phyloP scores from a whole-genome alignment of 2,329 filamentous ascomycete species.

The Chaetomiaceae sp. region DNA sequence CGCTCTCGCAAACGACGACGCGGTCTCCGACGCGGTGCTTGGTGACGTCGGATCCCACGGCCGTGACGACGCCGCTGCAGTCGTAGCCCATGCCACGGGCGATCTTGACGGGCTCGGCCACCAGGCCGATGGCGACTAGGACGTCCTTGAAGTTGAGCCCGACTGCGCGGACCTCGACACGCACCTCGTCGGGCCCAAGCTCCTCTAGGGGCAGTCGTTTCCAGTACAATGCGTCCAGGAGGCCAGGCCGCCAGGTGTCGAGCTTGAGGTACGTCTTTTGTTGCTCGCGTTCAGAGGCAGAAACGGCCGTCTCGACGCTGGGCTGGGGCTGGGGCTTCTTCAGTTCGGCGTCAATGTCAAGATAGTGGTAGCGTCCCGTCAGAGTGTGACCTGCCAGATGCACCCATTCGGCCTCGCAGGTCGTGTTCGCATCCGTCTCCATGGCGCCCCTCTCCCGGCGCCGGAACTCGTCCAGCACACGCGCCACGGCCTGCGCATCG shows the following conservation, averaged over 20 bases:
- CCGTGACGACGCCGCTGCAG: neutral
- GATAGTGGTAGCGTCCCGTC: conserved; percentile 7
- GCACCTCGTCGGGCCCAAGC: neutral
- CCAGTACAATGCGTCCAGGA: neutral
- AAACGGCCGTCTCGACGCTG: neutral
- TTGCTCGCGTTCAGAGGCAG: neutral
- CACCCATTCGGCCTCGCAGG: too few species aligned
- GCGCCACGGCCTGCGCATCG: too few species aligned
- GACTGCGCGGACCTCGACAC: neutral
- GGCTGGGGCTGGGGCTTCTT: too few species aligned
- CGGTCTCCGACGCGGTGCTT: neutral
- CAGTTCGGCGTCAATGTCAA: too few species aligned
- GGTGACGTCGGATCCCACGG: neutral
- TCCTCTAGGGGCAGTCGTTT: neutral
- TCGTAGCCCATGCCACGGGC: neutral
- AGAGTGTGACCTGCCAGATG: neutral
- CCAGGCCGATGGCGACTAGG: neutral
- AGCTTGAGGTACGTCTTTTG: neutral
- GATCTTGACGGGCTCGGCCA: too few species aligned
- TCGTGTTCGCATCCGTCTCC: conserved; percentile 13
- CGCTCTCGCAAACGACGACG: neutral
- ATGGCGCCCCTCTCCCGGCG: too few species aligned
- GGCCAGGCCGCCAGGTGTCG: neutral
- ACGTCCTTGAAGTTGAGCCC: conserved; percentile 9
- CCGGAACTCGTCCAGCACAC: conserved; percentile 16